phyloP scores from a whole-genome alignment of 2,329 filamentous ascomycete species.

The Hypoxylon sp. region DNA sequence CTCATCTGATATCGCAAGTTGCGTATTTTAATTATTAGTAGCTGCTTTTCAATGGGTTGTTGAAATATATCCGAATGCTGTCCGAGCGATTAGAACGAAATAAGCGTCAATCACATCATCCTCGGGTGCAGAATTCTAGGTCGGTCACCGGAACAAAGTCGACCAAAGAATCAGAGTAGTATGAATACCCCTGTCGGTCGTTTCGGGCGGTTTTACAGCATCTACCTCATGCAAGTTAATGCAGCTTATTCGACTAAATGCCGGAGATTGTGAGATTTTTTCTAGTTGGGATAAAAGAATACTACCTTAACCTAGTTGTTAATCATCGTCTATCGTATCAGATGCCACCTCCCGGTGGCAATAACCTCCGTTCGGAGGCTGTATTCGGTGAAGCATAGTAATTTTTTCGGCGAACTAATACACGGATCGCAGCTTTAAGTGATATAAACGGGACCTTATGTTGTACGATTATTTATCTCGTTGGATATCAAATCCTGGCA shows the following conservation, averaged over 20 bases:
- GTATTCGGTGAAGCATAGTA: conserved; percentile 2
- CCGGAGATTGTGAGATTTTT: conserved; percentile 13
- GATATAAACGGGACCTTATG: background rate
- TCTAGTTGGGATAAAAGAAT: conserved; percentile 5
- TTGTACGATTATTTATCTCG: background rate
- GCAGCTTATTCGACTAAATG: conserved; percentile 12
- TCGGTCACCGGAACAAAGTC: background rate
- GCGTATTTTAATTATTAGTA: no score
- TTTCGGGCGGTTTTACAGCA: conserved; percentile 12
- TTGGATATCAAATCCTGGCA: background rate
- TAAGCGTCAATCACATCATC: background rate
- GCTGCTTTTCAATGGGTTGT: background rate
- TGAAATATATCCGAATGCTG: conserved; percentile 4
- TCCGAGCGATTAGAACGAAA: background rate
- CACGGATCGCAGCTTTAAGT: background rate
- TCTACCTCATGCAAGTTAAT: conserved; percentile 2
- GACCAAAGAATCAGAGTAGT: background rate
- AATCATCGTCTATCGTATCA: background rate
- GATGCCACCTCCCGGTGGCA: background rate
- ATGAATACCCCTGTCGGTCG: background rate
- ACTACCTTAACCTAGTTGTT: background rate
- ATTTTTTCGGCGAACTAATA: background rate
- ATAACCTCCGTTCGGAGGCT: background rate
- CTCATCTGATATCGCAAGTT: background rate
- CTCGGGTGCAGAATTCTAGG: background rate